Base-by-base conservation (phyloP, 2,329 filamentous ascomycete genomes). In the Talaromyces sp. region DNA sequence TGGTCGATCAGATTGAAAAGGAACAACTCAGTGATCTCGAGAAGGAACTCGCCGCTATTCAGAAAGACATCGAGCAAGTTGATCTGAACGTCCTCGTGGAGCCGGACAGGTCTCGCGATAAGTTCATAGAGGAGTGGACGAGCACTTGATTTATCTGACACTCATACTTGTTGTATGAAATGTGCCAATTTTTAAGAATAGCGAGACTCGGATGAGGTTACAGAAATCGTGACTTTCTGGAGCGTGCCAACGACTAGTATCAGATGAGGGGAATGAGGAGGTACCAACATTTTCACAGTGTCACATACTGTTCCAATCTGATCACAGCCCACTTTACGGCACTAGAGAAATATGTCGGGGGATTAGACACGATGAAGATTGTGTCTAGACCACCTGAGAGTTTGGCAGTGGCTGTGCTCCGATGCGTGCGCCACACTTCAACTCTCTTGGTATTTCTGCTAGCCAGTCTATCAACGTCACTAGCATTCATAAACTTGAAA, bases 31-130 rank as follows among this genome's bases (percentile, higher is more conserved):
- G 53, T 19, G 60, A 60, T 6, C 64, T 76, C 48, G 72, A 75
- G 58, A 52, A 53, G 3, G 64, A 69, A 55, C 63, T 76, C 33
- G 61, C 58, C 6, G 43, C 45, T 19, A 61, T 75, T 28, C 71
- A 73, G 50, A 69, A 67, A 50, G 70, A 68, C 1, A 60, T 74
- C 21, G 64, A 71, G 56, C 63, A 63, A n/a, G 63, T 76, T 25
- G 63, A 74, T 46, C 45, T 71, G 58, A 69, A 70, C 60, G 67
- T 53, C 57, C 75, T 37, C 64, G 70, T 57, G 67, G 52, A 46
- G 37, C 31, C 56, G 19, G 37, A 52, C 43, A 35, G 28, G 28
- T 37, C 25, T 35, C 50, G 28, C 15, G 56, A 39, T 19, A 58
- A 48, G 28, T 53, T 58, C 39, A 28, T 36, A 43, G 33, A 58